These are phyloP conservation scores for Vanrija sp. DNA, from an alignment of 1,284 basidiomycete genomes.

Conservation along the genomic window DNA sequence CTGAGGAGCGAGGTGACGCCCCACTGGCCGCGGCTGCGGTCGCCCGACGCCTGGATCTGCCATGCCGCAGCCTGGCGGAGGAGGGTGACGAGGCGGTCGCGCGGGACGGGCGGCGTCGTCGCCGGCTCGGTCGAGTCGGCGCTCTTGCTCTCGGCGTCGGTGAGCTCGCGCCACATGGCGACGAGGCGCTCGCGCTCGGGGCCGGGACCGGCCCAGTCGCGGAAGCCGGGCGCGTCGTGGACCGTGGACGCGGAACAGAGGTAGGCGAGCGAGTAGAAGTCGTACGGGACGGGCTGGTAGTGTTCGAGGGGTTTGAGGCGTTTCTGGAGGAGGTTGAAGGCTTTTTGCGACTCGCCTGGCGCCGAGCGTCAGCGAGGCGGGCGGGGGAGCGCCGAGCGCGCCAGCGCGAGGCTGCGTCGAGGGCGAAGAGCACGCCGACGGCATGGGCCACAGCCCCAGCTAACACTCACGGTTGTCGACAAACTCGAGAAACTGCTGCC, in stretches of 20 bases:
- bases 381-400: not conserved
- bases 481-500: slow-evolving; percentile 51
- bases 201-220: slow-evolving; percentile 51
- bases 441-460: not conserved
- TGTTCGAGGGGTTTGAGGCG: slow-evolving; percentile 53
- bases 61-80: slow-evolving; percentile 52
- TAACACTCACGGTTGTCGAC: slow-evolving; percentile 51
- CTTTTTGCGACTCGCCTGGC: slow-evolving; percentile 48
- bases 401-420: slow-evolving; percentile 16
- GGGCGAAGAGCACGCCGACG: not conserved
- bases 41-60: slow-evolving; percentile 42
- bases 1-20: slow-evolving; percentile 32
- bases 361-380: too few relatives aligned
- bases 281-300: slow-evolving; percentile 52
- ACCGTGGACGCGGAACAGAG: slow-evolving; percentile 51
- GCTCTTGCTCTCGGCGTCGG: slow-evolving; percentile 15
- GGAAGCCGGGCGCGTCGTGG: slow-evolving; percentile 52
- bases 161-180: slow-evolving; percentile 47
- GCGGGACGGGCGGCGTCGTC: slow-evolving; percentile 42
- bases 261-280: slow-evolving; percentile 53
- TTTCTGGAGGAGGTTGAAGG: slow-evolving; percentile 54
- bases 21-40: slow-evolving; percentile 10
- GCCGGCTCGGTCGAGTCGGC: not conserved
- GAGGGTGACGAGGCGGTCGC: slow-evolving; percentile 47
- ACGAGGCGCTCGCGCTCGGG: slow-evolving; percentile 45